Conservation (phyloP, 257 asterid species). For the Ilex asprella region DNA sequence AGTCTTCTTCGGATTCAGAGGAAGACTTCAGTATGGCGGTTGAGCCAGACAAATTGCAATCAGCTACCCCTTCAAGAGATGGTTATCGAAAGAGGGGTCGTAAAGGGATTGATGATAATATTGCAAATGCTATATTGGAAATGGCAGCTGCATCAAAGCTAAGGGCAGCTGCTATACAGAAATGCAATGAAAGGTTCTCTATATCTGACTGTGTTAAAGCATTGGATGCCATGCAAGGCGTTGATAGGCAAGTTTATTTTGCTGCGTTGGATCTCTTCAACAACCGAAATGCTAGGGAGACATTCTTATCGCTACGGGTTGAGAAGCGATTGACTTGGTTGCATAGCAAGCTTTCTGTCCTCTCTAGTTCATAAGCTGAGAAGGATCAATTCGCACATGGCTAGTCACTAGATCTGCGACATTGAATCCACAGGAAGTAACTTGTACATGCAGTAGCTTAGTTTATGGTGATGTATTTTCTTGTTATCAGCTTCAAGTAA, state of each 20-base stretch:
- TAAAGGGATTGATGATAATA: slow-evolving; percentile 54
- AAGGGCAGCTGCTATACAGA: slow-evolving; percentile 49
- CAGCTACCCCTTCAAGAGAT: slow-evolving; percentile 20
- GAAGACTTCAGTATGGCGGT: slow-evolving; percentile 22
- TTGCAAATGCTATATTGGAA: slow-evolving; percentile 68
- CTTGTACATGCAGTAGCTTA: no score
- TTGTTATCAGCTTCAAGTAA: no score
- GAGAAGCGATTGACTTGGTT: slow-evolving; percentile 73
- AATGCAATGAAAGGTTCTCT: slow-evolving; percentile 37
- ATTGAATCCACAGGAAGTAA: no score
- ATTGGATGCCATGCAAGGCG: slow-evolving; percentile 58
- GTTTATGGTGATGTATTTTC: no score
- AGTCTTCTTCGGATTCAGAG: slow-evolving; percentile 57
- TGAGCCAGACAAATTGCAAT: slow-evolving; percentile 16
- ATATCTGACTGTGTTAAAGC: slow-evolving; percentile 58
- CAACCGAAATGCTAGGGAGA: slow-evolving; percentile 60
- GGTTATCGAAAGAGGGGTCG: slow-evolving; percentile 56
- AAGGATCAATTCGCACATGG: no score
- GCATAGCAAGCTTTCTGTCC: slow-evolving; percentile 36
- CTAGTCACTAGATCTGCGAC: no score
- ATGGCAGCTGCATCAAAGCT: slow-evolving; percentile 72
- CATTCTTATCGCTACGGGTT: slow-evolving; percentile 48
- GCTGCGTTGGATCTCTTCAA: slow-evolving; percentile 70
- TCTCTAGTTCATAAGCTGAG: slow-evolving; percentile 2
- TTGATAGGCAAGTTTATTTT: slow-evolving; percentile 41